A percentile compares a stretch with the other conserved stretches of the same genome.
phyloP scores from a whole-genome alignment of 352 stramenopile genomes.

The Phytopythium kandeliae region DNA sequence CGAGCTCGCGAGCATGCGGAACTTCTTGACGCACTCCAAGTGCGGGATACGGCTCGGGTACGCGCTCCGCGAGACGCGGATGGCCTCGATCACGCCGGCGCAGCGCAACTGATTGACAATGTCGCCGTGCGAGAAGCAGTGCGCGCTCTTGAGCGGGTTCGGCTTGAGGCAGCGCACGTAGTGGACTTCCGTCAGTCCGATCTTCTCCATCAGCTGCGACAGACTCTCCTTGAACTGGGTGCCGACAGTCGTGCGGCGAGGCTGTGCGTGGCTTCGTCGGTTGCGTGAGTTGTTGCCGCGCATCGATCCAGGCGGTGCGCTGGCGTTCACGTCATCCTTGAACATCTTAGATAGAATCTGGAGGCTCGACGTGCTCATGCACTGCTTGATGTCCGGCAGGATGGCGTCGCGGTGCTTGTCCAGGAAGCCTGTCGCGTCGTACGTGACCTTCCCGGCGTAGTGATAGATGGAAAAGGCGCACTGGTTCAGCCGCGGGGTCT shows the following conservation, averaged over 20 bases:
- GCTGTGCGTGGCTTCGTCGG: too few species aligned
- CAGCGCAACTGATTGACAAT: constrained; percentile 96
- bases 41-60: constrained; percentile 97
- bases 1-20: constrained; percentile 82
- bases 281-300: constrained; percentile 4
- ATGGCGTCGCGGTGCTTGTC: constrained; percentile 95
- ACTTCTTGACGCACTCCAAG: constrained; percentile 76
- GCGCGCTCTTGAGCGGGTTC: constrained; percentile 92
- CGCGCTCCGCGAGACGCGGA: constrained; percentile 95
- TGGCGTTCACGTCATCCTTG: constrained; percentile 16
- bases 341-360: too few species aligned
- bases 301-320: too few species aligned
- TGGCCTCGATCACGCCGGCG: constrained; percentile 98
- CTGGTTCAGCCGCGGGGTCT: constrained; percentile 68
- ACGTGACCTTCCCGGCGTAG: constrained; percentile 91
- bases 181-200: constrained; percentile 94
- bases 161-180: constrained; percentile 99
- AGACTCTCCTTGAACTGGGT: constrained; percentile 90
- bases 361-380: constrained; percentile 67
- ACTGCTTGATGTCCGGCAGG: constrained; percentile 89
- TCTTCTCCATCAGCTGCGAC: constrained; percentile 90
- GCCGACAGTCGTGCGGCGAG: constrained; percentile 38
- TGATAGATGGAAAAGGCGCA: constrained; percentile 92
- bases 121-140: constrained; percentile 86
- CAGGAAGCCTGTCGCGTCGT: constrained; percentile 90